A percentile compares a stretch with the other conserved stretches of the same genome.
Conservation (phyloP, 1,139 yeast genomes). For the Taphrina confusa region DNA sequence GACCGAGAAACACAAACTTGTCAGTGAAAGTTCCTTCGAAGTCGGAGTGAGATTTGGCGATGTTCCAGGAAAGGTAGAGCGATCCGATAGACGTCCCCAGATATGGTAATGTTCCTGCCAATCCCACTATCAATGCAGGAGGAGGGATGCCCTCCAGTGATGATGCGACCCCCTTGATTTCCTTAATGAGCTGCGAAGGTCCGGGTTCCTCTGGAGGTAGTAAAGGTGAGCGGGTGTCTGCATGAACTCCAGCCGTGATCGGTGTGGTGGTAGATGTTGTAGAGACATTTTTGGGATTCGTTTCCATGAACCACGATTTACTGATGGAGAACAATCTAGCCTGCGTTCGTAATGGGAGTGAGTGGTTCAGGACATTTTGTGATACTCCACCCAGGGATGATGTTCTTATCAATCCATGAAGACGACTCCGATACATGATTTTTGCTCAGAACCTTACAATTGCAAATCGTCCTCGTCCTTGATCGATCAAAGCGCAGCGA, state of each 20-base stretch:
- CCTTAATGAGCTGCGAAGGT: constrained; percentile 18
- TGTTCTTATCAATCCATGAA: too few species aligned
- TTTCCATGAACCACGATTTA: neutral
- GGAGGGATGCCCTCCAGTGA: constrained; percentile 33
- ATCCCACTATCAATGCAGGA: constrained; percentile 29
- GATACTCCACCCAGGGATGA: too few species aligned
- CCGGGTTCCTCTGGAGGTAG: constrained; percentile 27
- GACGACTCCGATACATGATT: too few species aligned
- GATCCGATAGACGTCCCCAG: constrained; percentile 28
- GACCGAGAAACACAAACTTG: constrained; percentile 23
- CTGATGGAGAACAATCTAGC: neutral
- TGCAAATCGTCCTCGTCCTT: too few species aligned
- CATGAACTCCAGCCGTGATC: constrained; percentile 30
- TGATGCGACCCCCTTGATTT: constrained; percentile 23
- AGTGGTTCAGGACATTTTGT: too few species aligned
- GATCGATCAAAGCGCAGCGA: too few species aligned
- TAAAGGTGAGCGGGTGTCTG: constrained; percentile 26
- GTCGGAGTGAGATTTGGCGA: constrained; percentile 11
- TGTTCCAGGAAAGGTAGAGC: constrained; percentile 33
- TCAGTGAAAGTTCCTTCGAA: constrained; percentile 16
- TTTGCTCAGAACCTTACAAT: too few species aligned
- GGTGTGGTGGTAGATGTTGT: constrained; percentile 33
- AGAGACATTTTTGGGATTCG: constrained; percentile 20
- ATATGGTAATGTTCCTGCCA: constrained; percentile 35
- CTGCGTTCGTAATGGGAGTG: neutral